Percentiles rank a stretch among this genome's conserved stretches.
Conservation (phyloP, 1,284 basidiomycete species). For the Binderoboletus segoi region DNA sequence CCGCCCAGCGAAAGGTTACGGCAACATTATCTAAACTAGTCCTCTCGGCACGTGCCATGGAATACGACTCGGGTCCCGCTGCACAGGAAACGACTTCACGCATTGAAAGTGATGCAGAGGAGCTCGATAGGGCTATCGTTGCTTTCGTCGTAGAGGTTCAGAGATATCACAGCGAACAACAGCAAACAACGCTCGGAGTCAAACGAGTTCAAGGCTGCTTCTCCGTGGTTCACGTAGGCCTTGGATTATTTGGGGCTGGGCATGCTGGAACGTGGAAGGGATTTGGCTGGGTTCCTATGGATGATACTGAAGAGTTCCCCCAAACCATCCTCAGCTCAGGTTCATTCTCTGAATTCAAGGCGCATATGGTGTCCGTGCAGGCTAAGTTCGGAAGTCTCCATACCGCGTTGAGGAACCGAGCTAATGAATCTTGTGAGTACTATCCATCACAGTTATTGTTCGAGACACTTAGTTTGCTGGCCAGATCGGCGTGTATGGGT, state of each 20-base stretch:
- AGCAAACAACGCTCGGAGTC: conserved; percentile 34
- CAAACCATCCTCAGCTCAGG: conserved; percentile 52
- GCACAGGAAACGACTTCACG: conserved; percentile 66
- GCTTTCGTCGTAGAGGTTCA: conserved; percentile 76
- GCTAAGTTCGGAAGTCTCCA: conserved; percentile 47
- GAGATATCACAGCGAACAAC: conserved; percentile 49
- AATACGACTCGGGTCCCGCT: conserved; percentile 69
- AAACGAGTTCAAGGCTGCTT: conserved; percentile 70
- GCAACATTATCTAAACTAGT: conserved; percentile 78
- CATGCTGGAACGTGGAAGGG: conserved; percentile 73
- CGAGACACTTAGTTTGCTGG: conserved; percentile 10
- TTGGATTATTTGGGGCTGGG: conserved; percentile 74
- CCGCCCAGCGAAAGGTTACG: conserved; percentile 75
- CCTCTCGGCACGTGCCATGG: conserved; percentile 74
- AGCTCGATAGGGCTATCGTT: conserved; percentile 73
- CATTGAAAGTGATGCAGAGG: conserved; percentile 76
- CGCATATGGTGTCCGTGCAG: conserved; percentile 50
- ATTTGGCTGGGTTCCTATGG: conserved; percentile 70
- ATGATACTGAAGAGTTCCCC: conserved; percentile 51
- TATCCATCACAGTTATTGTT: background rate
- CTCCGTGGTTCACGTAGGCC: conserved; percentile 63
- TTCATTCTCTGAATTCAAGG: conserved; percentile 55
- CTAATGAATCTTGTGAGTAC: conserved; percentile 45
- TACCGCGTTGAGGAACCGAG: conserved; percentile 40
- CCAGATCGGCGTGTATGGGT: conserved; percentile 33